Evolutionary conservation across 2,329 filamentous ascomycete genomes (phyloP), one percentile per base, ranked within the genome.

Genomic region (Apiospora phragmitis): DNA sequence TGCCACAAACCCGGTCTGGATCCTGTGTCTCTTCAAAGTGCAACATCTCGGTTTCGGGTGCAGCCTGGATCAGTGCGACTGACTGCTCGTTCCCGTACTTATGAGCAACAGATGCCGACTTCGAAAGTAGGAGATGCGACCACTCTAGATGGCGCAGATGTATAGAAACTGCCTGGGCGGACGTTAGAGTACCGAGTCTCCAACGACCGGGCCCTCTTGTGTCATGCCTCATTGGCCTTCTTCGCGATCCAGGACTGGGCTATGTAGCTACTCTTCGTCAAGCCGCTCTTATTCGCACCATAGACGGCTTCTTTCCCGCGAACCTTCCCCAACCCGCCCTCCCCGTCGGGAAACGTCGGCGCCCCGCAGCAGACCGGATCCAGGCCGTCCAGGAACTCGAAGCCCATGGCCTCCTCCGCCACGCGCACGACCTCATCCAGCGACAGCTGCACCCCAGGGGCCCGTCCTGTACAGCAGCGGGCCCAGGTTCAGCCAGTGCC

Each of bases 401-500:
- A 89, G 0, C 87, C 87, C 78, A 89, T 81, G 0, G 76, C 80
- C 74, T 88, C 84, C 0, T 88, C 84, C 0, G 83, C 80, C 0
- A 89, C 79, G 0, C 72, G 71, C 0, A 89, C 49, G 3, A 89
- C 83, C 74, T 90, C 88, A 42, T 89, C 85, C 1, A 90, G 75
- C 0, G 84, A 85, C 6, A 89, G 78, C 75, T 90, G 87, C 43
- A 90, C 82, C 82, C 73, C 85, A 87, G 0, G 88, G 87, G 0
- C 81, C 84, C 0, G 84, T 86, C 0, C 88, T 87, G 59, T 89
- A 90, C 0, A 90, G 77, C 11, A 90, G 73, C 0, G 88, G 88
- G 0, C 87, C 88, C 0, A 89, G 81, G 67, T 90, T 90, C 32
- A 90, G 77, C 88, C 88, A 89, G 45, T 81, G 76, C 0, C 87